Percentiles rank a stretch among this genome's conserved stretches.
Evolutionary conservation across 148 eudicot species (phyloP).

Genomic region (Camellia sinensis): DNA sequence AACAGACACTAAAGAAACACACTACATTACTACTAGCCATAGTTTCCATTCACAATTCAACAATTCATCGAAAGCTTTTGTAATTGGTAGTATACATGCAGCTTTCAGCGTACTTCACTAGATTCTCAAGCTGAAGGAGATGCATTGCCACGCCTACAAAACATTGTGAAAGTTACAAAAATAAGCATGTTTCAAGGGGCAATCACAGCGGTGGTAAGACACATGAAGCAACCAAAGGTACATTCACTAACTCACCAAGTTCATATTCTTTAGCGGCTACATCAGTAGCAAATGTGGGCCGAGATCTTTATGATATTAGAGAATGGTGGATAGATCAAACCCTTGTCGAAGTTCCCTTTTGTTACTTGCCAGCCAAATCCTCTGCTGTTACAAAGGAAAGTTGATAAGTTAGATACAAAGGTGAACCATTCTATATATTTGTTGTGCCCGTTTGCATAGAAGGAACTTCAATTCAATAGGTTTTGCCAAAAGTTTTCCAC

Average conservation of each 20-base stretch:
- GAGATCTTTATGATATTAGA: constrained; percentile 21
- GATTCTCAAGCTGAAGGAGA: constrained; percentile 65
- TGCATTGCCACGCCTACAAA: constrained; percentile 65
- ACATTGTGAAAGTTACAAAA: not conserved
- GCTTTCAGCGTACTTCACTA: constrained; percentile 80
- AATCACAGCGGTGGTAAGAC: not conserved
- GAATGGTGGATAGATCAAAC: constrained; percentile 22
- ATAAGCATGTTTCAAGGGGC: too few relatives aligned
- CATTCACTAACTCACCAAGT: constrained; percentile 10
- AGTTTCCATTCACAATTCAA: not conserved
- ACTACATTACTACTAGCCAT: not conserved
- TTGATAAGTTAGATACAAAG: not conserved
- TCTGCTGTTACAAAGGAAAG: constrained; percentile 13
- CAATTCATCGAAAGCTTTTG: constrained; percentile 62
- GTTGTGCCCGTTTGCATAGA: not conserved
- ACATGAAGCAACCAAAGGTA: not conserved
- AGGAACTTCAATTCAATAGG: not conserved
- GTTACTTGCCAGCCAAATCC: constrained; percentile 19
- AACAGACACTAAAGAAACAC: not conserved
- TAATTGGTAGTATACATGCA: constrained; percentile 91
- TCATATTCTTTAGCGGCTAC: constrained; percentile 29
- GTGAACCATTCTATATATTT: not conserved
- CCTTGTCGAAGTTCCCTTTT: constrained; percentile 18
- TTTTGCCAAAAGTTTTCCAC: not conserved
- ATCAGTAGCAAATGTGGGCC: constrained; percentile 17